Base-by-base conservation (phyloP, 2,329 filamentous ascomycete genomes). In the Colletotrichum salicis region DNA sequence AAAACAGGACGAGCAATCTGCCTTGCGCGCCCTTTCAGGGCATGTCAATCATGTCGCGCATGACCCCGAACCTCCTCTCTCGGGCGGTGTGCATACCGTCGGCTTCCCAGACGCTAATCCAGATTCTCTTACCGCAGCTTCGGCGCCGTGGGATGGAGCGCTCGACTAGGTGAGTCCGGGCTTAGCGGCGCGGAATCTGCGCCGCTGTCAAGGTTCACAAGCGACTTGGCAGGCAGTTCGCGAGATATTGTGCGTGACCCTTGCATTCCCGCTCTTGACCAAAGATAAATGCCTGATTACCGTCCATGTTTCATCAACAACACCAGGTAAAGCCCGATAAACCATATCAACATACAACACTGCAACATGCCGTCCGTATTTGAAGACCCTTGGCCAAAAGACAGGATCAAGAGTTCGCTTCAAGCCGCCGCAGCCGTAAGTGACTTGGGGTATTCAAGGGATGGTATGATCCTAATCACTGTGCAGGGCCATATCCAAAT, bases 401-500 rank as follows among this genome's bases (percentile, higher is more conserved):
- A 64, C 1, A 72, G 27, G 22, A 54, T 45, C 27, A 54, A 41
- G 1, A 60, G 60, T 4, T 27, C 31, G 5, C 65, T 72, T 5
- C 58, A 61, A n/a, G 52, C 27, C 15, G 65, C 66, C 4, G 59
- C 70, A 15, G 19, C 51, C 13, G 65, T 70, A 29, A 60, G 70
- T 52, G 10, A 29, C 27, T 22, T 24, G 3, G 6, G 3, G 13
- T 11, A n/a, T 8, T 13, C 2, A 8, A n/a, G 8, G 12, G 22
- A 11, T 3, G 11, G 31, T 52, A 24, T 19, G 15, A 24, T 19
- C 11, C 4, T 37, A 8, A 59, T n/a, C 5, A 8, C 4, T 10
- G 6, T 2, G 4, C 27, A 75, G 74, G 52, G 66, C 27, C 73
- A 75, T 33, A 37, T 73, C 2, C 57, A 71, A 11, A 33, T 75